A percentile compares a stretch with the other conserved stretches of the same genome.
Conservation (phyloP, 2,329 filamentous ascomycete species). For the Parastagonospora avenae region DNA sequence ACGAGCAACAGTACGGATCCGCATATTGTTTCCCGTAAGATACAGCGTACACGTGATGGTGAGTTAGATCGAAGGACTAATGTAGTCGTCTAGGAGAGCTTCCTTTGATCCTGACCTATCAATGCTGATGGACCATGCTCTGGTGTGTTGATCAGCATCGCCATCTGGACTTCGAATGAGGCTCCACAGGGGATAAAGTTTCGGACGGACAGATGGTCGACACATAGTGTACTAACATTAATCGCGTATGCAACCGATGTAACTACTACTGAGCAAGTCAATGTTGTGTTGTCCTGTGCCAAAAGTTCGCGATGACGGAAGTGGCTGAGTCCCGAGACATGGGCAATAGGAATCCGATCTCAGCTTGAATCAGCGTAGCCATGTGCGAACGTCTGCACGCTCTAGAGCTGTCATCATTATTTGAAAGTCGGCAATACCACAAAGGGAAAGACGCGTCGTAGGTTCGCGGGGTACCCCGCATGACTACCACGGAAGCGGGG, state of each 20-base stretch:
- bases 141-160: constrained; percentile 1
- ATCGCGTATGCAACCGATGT: background rate
- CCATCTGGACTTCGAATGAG: background rate
- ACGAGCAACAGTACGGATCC: background rate
- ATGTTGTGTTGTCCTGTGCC: no score
- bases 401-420: background rate
- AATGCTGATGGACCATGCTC: background rate
- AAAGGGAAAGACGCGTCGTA: constrained; percentile 13
- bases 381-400: no score
- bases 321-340: constrained; percentile 1
- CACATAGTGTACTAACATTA: no score
- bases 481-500: constrained; percentile 11
- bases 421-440: constrained; percentile 8
- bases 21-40: background rate
- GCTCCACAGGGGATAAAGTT: background rate
- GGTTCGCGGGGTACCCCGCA: constrained; percentile 33
- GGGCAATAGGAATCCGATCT: background rate
- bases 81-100: background rate
- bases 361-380: no score
- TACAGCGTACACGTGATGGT: background rate
- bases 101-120: constrained; percentile 5
- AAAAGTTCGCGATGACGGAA: background rate
- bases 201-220: no score
- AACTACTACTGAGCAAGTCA: background rate
- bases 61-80: background rate